phyloP scores from a whole-genome alignment of 257 asterid species.

The Nicotiana tabacum region DNA sequence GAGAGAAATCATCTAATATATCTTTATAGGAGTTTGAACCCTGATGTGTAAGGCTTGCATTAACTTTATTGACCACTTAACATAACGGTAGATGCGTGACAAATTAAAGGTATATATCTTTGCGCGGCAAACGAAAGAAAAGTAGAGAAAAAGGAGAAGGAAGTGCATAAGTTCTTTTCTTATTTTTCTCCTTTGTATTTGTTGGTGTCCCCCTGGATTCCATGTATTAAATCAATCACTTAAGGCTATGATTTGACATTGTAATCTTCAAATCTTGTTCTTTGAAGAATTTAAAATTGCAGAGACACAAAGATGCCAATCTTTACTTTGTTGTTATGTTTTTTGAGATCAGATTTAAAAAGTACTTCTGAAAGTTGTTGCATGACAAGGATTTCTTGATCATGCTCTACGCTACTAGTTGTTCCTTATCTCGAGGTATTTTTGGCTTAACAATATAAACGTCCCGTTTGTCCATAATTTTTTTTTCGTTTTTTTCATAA shows the following conservation, averaged over 20 bases:
- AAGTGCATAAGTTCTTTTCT: neutral
- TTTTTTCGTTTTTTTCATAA: too few species aligned
- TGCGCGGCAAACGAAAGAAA: neutral
- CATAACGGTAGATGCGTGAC: too few species aligned
- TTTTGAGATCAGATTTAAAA: neutral
- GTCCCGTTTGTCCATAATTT: too few species aligned
- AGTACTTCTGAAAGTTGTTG: neutral
- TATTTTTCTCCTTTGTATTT: neutral
- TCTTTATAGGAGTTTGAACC: neutral
- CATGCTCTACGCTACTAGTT: neutral
- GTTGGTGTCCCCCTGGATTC: conserved; percentile 3
- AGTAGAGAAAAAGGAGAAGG: neutral
- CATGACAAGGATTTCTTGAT: conserved; percentile 1
- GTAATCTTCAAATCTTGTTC: neutral
- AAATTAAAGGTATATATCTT: neutral
- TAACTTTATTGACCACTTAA: neutral
- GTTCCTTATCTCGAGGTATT: neutral
- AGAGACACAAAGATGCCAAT: neutral
- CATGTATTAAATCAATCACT: conserved; percentile 2
- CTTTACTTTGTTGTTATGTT: neutral
- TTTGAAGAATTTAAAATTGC: neutral
- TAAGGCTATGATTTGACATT: neutral
- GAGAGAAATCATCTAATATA: neutral
- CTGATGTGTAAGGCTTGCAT: neutral
- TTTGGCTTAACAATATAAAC: neutral